Evolutionary conservation across 1,139 yeast genomes (phyloP).

Genomic region (Blastobotrys capitulatus): DNA sequence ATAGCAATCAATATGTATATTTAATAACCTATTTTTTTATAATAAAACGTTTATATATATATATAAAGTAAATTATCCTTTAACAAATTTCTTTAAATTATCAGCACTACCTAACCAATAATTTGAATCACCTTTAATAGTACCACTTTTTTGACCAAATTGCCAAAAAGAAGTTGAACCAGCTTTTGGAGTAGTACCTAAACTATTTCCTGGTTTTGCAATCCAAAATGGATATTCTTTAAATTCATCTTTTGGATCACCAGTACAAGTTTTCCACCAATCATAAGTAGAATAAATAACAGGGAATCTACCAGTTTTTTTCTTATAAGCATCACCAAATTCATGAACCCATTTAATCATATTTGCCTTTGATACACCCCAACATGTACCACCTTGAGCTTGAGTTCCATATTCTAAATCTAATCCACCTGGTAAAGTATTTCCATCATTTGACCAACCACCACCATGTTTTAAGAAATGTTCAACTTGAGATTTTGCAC

Average conservation of each 20-base stretch:
- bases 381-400: slow-evolving; percentile 7
- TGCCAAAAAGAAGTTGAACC: slow-evolving; percentile 8
- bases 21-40: too few species aligned
- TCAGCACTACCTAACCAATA: slow-evolving; percentile 11
- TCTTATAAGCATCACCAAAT: slow-evolving; percentile 10
- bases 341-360: slow-evolving; percentile 8
- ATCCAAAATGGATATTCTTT: slow-evolving; percentile 12
- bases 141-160: slow-evolving; percentile 8
- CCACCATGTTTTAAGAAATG: slow-evolving; percentile 11
- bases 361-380: slow-evolving; percentile 1
- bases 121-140: slow-evolving; percentile 10
- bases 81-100: slow-evolving; percentile 8
- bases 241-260: slow-evolving; percentile 1
- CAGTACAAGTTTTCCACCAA: slow-evolving; percentile 12
- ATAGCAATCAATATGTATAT: too few species aligned
- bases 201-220: slow-evolving; percentile 1
- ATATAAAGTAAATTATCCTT: too few species aligned
- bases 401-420: slow-evolving; percentile 8
- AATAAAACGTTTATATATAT: too few species aligned
- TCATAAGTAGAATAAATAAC: slow-evolving; percentile 10
- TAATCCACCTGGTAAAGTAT: slow-evolving; percentile 13
- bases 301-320: slow-evolving; percentile 9
- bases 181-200: slow-evolving; percentile 8
- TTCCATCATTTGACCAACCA: slow-evolving; percentile 12
- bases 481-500: slow-evolving; percentile 6